These are phyloP conservation scores for Fusarium sp. DNA, from an alignment of 2,329 filamentous ascomycete species.

Conservation along the genomic window DNA sequence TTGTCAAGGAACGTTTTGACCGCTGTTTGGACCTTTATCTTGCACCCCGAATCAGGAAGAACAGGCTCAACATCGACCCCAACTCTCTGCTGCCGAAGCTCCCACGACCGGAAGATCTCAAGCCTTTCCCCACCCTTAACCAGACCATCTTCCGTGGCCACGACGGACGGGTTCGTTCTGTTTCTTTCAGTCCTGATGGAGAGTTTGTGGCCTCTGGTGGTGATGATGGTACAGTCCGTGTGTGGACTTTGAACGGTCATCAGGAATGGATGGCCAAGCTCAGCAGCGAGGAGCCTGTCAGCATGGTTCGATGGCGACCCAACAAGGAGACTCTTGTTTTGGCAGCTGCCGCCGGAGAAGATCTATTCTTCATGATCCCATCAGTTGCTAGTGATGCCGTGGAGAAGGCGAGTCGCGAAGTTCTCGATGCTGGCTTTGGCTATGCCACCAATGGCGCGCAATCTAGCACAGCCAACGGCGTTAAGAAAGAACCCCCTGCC, in stretches of 20 bases:
- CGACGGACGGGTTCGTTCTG: slow-evolving; percentile 84
- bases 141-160: slow-evolving; percentile 90
- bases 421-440: slow-evolving; percentile 91
- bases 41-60: slow-evolving; percentile 89
- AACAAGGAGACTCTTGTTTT: slow-evolving; percentile 83
- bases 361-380: slow-evolving; percentile 86
- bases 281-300: slow-evolving; percentile 81
- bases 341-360: slow-evolving; percentile 85
- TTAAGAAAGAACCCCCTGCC: slow-evolving; percentile 78
- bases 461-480: slow-evolving; percentile 61
- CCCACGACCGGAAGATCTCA: slow-evolving; percentile 90
- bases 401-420: slow-evolving; percentile 77
- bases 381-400: slow-evolving; percentile 77
- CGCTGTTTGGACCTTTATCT: slow-evolving; percentile 95
- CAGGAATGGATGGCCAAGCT: slow-evolving; percentile 88
- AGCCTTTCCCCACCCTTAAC: slow-evolving; percentile 92
- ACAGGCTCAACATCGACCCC: slow-evolving; percentile 96
- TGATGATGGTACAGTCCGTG: slow-evolving; percentile 89
- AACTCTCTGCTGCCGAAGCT: slow-evolving; percentile 92
- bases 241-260: slow-evolving; percentile 92
- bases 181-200: slow-evolving; percentile 87
- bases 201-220: slow-evolving; percentile 90
- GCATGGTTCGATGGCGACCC: slow-evolving; percentile 90
- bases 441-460: slow-evolving; percentile 79
- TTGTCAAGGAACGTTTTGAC: slow-evolving; percentile 97